phyloP scores from a whole-genome alignment of 495 filamentous ascomycete species.

The Xylaria venustula region DNA sequence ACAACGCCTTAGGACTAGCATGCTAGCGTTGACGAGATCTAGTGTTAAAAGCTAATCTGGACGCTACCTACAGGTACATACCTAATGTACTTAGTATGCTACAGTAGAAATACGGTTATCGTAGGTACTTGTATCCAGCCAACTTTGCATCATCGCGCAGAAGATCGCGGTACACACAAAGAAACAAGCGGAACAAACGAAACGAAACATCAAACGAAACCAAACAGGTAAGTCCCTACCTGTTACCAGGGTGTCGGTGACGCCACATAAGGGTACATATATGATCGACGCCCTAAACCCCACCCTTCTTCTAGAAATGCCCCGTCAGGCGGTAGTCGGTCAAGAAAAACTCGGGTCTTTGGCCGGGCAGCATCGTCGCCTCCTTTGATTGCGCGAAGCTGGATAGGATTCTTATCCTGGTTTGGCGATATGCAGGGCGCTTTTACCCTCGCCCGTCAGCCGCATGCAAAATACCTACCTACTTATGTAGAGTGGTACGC shows the following conservation, averaged over 20 bases:
- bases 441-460: background rate
- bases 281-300: background rate
- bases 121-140: no score
- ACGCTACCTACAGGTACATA: no score
- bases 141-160: background rate
- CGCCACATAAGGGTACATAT: background rate
- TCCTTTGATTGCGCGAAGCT: background rate
- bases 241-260: constrained; percentile 1
- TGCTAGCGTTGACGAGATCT: background rate
- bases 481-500: no score
- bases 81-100: no score
- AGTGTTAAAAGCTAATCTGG: background rate
- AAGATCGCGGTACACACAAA: no score
- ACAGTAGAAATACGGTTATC: no score
- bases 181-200: background rate
- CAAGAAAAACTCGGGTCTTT: background rate
- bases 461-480: no score
- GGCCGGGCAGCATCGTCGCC: background rate
- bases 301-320: background rate
- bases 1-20: background rate
- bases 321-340: background rate
- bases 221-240: no score
- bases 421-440: background rate
- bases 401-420: background rate
- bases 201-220: background rate